phyloP scores from a whole-genome alignment of 179 eudicot genomes.

The Beta lomatogona region DNA sequence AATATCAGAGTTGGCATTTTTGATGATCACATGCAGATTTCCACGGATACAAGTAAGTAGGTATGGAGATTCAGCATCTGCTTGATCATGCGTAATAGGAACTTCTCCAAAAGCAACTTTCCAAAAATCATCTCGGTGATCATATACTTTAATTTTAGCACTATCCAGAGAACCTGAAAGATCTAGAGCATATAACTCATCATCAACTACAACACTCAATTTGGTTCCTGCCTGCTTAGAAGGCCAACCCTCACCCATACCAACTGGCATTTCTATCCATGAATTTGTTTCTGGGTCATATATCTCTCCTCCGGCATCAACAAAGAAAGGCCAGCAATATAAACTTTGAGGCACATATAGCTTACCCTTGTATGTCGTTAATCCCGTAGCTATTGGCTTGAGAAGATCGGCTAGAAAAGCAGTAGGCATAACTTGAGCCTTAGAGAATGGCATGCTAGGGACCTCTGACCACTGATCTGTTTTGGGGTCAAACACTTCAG shows the following conservation, averaged over 20 bases:
- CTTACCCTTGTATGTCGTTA: slow-evolving; percentile 80
- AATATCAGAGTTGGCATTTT: slow-evolving; percentile 58
- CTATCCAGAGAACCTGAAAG: slow-evolving; percentile 66
- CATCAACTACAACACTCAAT: slow-evolving; percentile 73
- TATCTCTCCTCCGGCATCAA: slow-evolving; percentile 99
- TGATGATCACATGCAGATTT: slow-evolving; percentile 80
- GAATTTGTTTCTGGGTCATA: slow-evolving; percentile 80
- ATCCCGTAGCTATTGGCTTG: slow-evolving; percentile 96
- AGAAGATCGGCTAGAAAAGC: slow-evolving; percentile 83
- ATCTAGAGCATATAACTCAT: slow-evolving; percentile 76
- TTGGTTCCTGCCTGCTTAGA: slow-evolving; percentile 98
- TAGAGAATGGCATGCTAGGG: slow-evolving; percentile 94
- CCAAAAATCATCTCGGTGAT: slow-evolving; percentile 76
- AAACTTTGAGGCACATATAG: slow-evolving; percentile 91
- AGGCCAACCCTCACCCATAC: slow-evolving; percentile 99
- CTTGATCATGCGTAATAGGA: slow-evolving; percentile 55
- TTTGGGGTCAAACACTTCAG: slow-evolving; percentile 80
- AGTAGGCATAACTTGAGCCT: slow-evolving; percentile 84
- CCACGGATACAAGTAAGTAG: slow-evolving; percentile 74
- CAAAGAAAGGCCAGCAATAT: slow-evolving; percentile 96
- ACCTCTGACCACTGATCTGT: slow-evolving; percentile 70
- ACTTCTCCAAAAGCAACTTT: slow-evolving; percentile 66
- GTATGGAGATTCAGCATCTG: slow-evolving; percentile 83
- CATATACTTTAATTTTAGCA: slow-evolving; percentile 75
- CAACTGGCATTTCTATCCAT: slow-evolving; percentile 91